phyloP scores from a whole-genome alignment of 1,139 yeast genomes.

The Sugiyamaella japonica region DNA sequence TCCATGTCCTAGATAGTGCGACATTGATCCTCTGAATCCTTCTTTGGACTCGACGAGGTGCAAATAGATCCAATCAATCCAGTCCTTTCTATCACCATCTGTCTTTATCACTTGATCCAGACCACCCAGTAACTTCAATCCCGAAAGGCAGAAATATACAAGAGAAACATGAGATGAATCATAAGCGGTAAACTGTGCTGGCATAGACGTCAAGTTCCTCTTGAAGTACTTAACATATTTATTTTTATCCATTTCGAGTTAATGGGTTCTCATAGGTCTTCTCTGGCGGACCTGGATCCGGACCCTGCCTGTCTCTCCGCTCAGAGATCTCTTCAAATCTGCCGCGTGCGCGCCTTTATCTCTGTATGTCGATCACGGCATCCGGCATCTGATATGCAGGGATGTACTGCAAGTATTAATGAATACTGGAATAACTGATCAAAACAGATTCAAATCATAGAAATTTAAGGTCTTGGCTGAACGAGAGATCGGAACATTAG shows the following conservation, averaged over 20 bases:
- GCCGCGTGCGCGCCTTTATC: no score
- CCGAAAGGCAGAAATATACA: conserved; percentile 65
- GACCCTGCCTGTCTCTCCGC: background rate
- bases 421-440: no score
- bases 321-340: background rate
- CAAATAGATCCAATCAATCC: conserved; percentile 51
- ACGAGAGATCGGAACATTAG: no score
- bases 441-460: no score
- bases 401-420: no score
- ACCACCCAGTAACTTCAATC: conserved; percentile 53
- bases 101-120: conserved; percentile 36
- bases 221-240: conserved; percentile 36
- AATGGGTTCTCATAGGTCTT: background rate
- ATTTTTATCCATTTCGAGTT: conserved; percentile 1
- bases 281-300: background rate
- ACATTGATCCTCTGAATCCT: conserved; percentile 58
- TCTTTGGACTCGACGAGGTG: conserved; percentile 47
- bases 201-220: conserved; percentile 40
- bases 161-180: conserved; percentile 69
- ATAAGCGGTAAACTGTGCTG: conserved; percentile 36
- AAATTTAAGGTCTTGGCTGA: no score
- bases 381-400: no score
- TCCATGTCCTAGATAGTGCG: conserved; percentile 40
- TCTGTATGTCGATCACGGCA: no score
- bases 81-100: conserved; percentile 36